These are phyloP conservation scores for Didymella exigua DNA, from an alignment of 2,329 filamentous ascomycete species.

Conservation along the genomic window DNA sequence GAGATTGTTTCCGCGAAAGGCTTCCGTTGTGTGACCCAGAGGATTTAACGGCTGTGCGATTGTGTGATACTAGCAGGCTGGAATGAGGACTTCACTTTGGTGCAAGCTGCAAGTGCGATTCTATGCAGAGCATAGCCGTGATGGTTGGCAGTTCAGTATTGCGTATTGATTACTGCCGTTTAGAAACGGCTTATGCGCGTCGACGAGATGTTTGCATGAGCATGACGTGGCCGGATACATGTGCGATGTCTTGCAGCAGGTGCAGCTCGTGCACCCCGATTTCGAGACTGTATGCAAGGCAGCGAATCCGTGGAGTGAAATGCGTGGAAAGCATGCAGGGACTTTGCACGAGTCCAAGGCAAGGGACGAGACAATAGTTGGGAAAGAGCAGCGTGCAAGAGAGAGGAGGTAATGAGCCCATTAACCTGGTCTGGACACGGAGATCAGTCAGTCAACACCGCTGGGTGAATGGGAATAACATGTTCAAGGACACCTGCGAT, in stretches of 20 bases:
- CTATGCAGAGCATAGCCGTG: background rate
- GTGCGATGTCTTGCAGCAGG: no score
- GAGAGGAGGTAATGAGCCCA: background rate
- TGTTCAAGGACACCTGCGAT: background rate
- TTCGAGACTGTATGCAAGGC: slow-evolving; percentile 10
- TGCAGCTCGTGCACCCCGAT: no score
- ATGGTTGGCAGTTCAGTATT: no score
- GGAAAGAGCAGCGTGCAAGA: background rate
- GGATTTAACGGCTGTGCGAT: no score
- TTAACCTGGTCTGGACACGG: background rate
- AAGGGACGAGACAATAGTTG: background rate
- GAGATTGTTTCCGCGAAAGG: no score
- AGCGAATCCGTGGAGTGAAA: background rate
- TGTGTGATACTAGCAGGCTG: no score
- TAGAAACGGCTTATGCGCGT: no score
- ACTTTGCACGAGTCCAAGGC: background rate
- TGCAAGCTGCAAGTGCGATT: background rate
- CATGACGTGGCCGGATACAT: no score
- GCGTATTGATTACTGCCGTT: no score
- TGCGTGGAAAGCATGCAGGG: background rate
- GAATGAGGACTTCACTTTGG: background rate
- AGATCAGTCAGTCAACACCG: no score
- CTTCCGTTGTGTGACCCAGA: no score
- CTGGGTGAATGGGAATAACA: background rate
- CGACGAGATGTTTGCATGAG: no score